Base-by-base conservation (phyloP, 345 rosid species). In the Lepidium sativum region DNA sequence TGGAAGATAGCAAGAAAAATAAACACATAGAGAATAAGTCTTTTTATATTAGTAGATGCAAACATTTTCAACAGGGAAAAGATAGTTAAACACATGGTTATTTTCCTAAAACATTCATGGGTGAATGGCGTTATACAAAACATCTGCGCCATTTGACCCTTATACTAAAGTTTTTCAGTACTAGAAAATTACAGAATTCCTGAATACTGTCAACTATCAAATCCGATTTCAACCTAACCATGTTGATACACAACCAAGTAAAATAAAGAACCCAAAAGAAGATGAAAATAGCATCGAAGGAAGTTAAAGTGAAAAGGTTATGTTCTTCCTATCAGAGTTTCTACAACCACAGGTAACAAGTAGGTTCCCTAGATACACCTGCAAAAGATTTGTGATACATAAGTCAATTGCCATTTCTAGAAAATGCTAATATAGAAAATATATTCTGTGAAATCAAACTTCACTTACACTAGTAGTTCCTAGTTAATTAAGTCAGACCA, bases 91-190 rank as follows among this genome's bases (percentile, higher is more conserved):
- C 64, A 70, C 54, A 29, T 39, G 17, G 10, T 21, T 29, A 49
- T 51, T 17, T 39, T 9, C 69, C 75, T 63, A 70, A 35, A 29
- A 81, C 55, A 72, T 63, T 75, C 52, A 71, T 56, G 82, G 78
- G 64, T 45, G 4, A 58, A 71, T 58, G 78, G 81, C 75, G 70
- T 47, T 77, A 70, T 80, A 81, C 82, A 81, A 78, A 72, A 78
- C 69, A 75, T 57, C 60, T 78, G 47, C 74, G 74, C 87, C 81
- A 71, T 67, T 39, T 51, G 33, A 64, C 73, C 81, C 70, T 0
- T 39, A 70, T 27, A 57, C 52, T 70, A 74, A 77, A 74, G 77
- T 74, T 35, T 77, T 17, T 78, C 75, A 72, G 80, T 70, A 69
- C 76, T 45, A 59, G 57, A 45, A 63, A 54, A 73, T 60, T 84